Evolutionary conservation across 2,329 filamentous ascomycete species (phyloP), one percentile per base, ranked within the genome.

Genomic region (Alternaria triticina): DNA sequence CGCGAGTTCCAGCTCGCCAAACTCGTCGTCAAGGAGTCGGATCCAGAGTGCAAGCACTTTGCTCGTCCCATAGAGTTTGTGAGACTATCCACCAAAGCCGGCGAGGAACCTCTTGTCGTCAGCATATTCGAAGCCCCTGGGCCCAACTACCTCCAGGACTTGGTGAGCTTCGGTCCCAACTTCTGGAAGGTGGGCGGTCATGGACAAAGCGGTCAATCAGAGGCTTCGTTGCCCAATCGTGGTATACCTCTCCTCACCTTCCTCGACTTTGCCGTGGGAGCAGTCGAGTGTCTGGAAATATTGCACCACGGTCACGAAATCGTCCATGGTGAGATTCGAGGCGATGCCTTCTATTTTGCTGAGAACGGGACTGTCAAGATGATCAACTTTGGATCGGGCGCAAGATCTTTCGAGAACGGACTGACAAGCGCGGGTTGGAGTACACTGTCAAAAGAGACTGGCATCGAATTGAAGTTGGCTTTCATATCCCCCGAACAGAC

Each of bases 401-500:
- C 94, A 47, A 87, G 93, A 57, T 92, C 93, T 0, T 97, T 97
- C 70, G 95, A 97, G 79, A 93, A 97, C 80, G 93, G 94, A 5
- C 84, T 98, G 47, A 87, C 85, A 8, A 95, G 92, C 72, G 90
- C 91, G 20, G 94, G 94, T 33, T 98, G 95, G 95, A 92, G 91
- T 11, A 87, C 87, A 1, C 82, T 97, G 10, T 95, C 92, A 12
- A 90, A 91, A 63, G 92, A 97, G 77, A 82, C 94, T 8, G 94
- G 94, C 3, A 92, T 94, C 44, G 94, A 93, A 80, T 90, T 94
- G 75, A 97, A 97, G 80, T 84, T 98, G 20, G 89, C 94, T 55
- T 97, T 93, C 76, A 96, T 97, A 76, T 95, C 94, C 50, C 94
- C 95, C 0, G 95, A 98, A 77, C 95, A 97, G 82, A 97, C 95